phyloP scores from a whole-genome alignment of 2,329 filamentous ascomycete species.

The Phialocephala subalpina region DNA sequence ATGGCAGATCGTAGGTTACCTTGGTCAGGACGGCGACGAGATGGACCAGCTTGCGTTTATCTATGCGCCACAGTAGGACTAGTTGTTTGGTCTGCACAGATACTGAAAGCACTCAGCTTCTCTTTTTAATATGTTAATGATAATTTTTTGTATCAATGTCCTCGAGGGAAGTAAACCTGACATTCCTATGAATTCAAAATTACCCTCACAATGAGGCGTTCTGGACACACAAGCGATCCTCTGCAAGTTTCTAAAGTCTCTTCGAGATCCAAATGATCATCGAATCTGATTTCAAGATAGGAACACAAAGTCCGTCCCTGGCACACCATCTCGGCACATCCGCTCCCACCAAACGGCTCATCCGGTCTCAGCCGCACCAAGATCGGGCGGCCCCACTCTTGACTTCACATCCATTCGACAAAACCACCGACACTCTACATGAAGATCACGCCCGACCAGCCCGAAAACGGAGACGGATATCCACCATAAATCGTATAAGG shows the following conservation, averaged over 20 bases:
- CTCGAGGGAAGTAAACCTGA: too few species aligned
- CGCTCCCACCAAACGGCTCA: background rate
- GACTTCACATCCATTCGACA: background rate
- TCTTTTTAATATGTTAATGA: too few species aligned
- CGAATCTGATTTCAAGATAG: background rate
- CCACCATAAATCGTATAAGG: background rate
- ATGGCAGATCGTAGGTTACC: constrained; percentile 61
- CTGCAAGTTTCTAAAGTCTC: too few species aligned
- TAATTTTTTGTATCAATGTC: too few species aligned
- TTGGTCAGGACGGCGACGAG: constrained; percentile 61
- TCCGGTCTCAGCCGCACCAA: background rate
- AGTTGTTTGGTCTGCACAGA: too few species aligned
- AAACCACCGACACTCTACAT: background rate
- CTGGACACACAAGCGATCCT: too few species aligned
- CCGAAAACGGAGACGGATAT: constrained; percentile 1
- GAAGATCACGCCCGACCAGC: background rate
- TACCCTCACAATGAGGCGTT: too few species aligned
- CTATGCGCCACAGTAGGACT: constrained; percentile 51
- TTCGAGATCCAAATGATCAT: too few species aligned
- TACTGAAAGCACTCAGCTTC: too few species aligned
- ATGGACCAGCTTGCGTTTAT: constrained; percentile 61
- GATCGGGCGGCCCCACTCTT: background rate
- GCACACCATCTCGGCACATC: background rate
- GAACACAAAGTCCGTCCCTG: background rate
- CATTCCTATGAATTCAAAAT: too few species aligned